Evolutionary conservation across 495 filamentous ascomycete genomes (phyloP), one percentile per base, ranked within the genome.

Genomic region (Lineolata rhizophorae): DNA sequence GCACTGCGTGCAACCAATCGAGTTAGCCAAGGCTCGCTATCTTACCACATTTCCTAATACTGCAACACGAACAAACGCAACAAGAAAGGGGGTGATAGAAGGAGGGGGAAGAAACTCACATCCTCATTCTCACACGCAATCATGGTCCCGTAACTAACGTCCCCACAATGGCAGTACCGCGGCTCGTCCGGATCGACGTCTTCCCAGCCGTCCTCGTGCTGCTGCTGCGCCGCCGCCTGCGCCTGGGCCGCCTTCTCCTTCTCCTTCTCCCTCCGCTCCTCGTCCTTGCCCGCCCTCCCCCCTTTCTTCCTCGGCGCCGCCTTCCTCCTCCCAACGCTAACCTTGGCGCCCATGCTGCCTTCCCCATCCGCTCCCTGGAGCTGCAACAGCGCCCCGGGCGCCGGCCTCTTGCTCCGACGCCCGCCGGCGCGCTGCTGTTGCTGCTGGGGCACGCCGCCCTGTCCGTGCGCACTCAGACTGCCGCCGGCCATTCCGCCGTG

Each of bases 81-180:
- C 16, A 27, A 20, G 2, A 13, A 36, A 2, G 14, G 32, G 20
- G 20, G 17, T 15, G 19, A 18, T 11, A 12, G 21, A 26, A 15
- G n/a, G n/a, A n/a, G n/a, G n/a, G n/a, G n/a, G n/a, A 8, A 30
- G 6, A 32, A 4, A 46, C 81, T 68, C 61, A 92, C 84, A 60
- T 90, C 71, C 34, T 58, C 55, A 45, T 90, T 91, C 44, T 95
- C 87, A 44, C 87, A 97, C 42, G 72, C 72, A 46, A 97, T 84
- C 87, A 97, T 97, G 17, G 68, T 74, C 31, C 87, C 87, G 48
- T 72, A 92, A 47, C 81, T 91, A 26, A 95, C 82, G 34, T 85
- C 65, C 36, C 82, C 75, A 52, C 87, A 97, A 9, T 87, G 49
- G 51, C 87, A 97, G 50, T 94, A 97, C 31, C 71, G 61, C 10